A percentile compares a stretch with the other conserved stretches of the same genome.
phyloP scores from a whole-genome alignment of 345 rosid species.

The Clausena lansium region DNA sequence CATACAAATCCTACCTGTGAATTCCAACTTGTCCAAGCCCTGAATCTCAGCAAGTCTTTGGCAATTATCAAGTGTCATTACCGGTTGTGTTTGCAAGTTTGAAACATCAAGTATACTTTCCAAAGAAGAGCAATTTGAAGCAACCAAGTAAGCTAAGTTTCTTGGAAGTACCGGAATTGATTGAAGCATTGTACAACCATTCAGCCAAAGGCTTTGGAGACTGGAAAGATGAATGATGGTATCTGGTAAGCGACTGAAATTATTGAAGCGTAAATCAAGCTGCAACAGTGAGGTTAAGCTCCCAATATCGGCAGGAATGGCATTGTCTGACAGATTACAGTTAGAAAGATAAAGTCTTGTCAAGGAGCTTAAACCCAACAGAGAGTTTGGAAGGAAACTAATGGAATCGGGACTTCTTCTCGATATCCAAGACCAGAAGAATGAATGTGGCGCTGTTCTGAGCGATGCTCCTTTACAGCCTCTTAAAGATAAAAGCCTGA shows the following conservation, averaged over 20 bases:
- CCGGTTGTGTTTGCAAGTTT: not conserved
- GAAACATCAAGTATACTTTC: not conserved
- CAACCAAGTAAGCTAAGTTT: not conserved
- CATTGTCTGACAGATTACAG: conserved; percentile 17
- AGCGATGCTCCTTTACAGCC: not conserved
- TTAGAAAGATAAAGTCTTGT: conserved; percentile 15
- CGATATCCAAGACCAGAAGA: conserved; percentile 22
- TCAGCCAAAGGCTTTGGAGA: conserved; percentile 14
- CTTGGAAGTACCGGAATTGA: not conserved
- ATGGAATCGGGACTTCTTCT: conserved; percentile 4
- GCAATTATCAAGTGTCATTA: not conserved
- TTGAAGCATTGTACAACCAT: not conserved
- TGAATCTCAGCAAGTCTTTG: not conserved
- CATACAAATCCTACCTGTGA: not conserved
- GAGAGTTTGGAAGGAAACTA: conserved; percentile 1
- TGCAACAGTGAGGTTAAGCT: conserved; percentile 1
- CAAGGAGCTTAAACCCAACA: conserved; percentile 15
- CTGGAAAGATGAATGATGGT: conserved; percentile 9
- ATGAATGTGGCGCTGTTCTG: not conserved
- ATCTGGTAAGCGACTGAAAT: conserved; percentile 14
- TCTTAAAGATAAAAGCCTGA: conserved; percentile 4
- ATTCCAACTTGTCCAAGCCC: not conserved
- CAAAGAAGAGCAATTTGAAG: not conserved
- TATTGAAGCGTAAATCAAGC: conserved; percentile 13
- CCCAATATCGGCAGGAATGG: conserved; percentile 7